Conservation (phyloP, 306 rosid genomes). For the Castanea mollissima region DNA sequence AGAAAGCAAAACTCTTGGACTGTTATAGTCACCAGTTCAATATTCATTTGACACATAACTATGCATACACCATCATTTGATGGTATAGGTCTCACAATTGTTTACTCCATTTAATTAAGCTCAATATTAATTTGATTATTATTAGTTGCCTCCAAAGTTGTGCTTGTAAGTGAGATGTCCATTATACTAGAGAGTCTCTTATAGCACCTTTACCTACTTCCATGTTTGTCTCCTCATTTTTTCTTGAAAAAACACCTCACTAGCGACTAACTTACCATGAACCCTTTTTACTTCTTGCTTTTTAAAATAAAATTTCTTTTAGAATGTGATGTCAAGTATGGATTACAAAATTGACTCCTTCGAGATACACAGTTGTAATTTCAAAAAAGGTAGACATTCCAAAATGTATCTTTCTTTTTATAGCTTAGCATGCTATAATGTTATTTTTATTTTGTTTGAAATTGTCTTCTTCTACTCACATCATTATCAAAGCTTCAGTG, state of each 20-base stretch:
- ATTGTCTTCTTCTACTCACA: constrained; percentile 78
- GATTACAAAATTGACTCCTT: constrained; percentile 55
- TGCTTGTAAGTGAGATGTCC: constrained; percentile 61
- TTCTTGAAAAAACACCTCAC: constrained; percentile 50
- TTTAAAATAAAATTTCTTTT: constrained; percentile 31
- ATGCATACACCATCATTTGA: constrained; percentile 2
- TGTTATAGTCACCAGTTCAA: constrained; percentile 5
- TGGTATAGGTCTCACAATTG: background rate
- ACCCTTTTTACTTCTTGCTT: constrained; percentile 11
- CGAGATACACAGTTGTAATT: constrained; percentile 32
- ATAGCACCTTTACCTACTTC: constrained; percentile 55
- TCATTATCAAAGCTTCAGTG: constrained; percentile 49
- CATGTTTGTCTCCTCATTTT: constrained; percentile 35
- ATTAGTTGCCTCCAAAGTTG: constrained; percentile 37
- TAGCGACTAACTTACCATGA: constrained; percentile 41
- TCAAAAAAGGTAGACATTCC: constrained; percentile 32
- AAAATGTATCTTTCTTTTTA: constrained; percentile 42
- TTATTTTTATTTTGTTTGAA: constrained; percentile 26
- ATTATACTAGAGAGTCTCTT: constrained; percentile 40
- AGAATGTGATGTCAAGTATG: constrained; percentile 65
- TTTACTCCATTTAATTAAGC: constrained; percentile 31
- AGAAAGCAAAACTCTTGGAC: background rate
- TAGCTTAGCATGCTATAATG: constrained; percentile 18
- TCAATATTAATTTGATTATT: constrained; percentile 2
- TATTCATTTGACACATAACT: constrained; percentile 7